phyloP scores from a whole-genome alignment of 441 rosid species.

The Lagerstroemia fauriei region DNA sequence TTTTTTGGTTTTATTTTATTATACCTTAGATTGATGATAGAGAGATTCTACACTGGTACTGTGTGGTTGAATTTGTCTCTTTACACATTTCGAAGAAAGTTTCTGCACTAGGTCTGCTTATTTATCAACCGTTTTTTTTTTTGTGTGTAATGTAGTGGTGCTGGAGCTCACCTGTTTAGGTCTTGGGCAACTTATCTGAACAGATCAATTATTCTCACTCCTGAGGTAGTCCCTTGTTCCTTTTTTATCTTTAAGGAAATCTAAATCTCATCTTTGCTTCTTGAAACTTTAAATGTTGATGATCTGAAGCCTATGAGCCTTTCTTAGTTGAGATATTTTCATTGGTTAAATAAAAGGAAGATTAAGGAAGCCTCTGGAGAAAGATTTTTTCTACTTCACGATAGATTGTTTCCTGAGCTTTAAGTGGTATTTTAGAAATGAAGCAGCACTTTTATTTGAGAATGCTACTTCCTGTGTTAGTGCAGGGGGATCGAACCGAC shows the following conservation, averaged over 20 bases:
- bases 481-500: too few relatives aligned
- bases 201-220: slow-evolving; percentile 84
- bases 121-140: background rate
- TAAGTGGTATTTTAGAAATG: background rate
- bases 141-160: slow-evolving; percentile 55
- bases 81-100: background rate
- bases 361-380: background rate
- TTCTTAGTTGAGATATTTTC: background rate
- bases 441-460: background rate
- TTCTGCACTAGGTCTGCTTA: too few relatives aligned
- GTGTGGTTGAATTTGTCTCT: background rate
- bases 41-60: background rate
- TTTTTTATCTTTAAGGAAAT: background rate
- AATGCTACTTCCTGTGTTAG: background rate
- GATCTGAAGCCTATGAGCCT: background rate
- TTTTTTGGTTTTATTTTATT: background rate
- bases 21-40: background rate
- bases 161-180: slow-evolving; percentile 89
- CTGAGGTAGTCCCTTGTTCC: slow-evolving; percentile 55
- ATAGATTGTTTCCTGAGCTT: background rate
- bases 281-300: background rate
- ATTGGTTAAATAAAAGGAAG: background rate
- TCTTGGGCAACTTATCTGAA: slow-evolving; percentile 82
- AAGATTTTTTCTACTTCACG: background rate
- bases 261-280: background rate